phyloP scores from a whole-genome alignment of 352 stramenopile species.

The Pythium apleroticum region DNA sequence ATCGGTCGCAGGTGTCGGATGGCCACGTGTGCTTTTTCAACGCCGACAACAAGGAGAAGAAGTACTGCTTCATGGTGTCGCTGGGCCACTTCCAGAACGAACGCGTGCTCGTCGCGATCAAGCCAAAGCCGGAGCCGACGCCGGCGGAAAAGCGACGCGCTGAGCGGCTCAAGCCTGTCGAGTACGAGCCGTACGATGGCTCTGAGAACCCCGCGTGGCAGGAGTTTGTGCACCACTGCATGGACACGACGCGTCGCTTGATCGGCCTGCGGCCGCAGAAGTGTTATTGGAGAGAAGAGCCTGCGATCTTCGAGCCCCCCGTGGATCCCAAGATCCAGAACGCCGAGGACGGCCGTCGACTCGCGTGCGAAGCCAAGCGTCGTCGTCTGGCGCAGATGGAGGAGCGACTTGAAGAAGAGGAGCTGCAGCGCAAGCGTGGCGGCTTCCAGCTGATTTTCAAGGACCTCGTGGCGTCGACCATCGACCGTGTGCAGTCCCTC shows the following conservation, averaged over 20 bases:
- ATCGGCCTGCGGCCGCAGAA: slow-evolving; percentile 41
- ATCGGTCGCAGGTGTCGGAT: slow-evolving; percentile 54
- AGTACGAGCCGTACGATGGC: slow-evolving; percentile 55
- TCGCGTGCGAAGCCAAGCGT: slow-evolving; percentile 66
- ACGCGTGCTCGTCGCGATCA: slow-evolving; percentile 39
- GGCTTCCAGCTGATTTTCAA: slow-evolving; percentile 16
- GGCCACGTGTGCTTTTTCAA: slow-evolving; percentile 74
- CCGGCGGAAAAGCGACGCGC: slow-evolving; percentile 15
- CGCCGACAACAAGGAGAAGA: slow-evolving; percentile 49
- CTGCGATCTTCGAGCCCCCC: slow-evolving; percentile 37
- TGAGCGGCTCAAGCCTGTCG: slow-evolving; percentile 28
- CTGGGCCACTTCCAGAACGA: slow-evolving; percentile 54
- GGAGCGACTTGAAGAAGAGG: slow-evolving; percentile 25
- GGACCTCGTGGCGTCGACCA: slow-evolving; percentile 10
- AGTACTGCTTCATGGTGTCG: slow-evolving; percentile 68
- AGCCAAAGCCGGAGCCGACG: slow-evolving; percentile 31
- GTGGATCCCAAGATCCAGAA: slow-evolving; percentile 36
- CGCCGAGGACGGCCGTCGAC: slow-evolving; percentile 52
- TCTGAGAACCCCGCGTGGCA: slow-evolving; percentile 42
- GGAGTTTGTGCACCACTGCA: slow-evolving; percentile 53
- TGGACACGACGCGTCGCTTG: slow-evolving; percentile 56
- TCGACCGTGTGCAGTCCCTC: slow-evolving; percentile 29
- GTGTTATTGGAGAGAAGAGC: slow-evolving; percentile 54
- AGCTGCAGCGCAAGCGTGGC: slow-evolving; percentile 19
- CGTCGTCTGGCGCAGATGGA: slow-evolving; percentile 44